Conservation (phyloP, 2,329 filamentous ascomycete species). For the Pseudodiploospora longispora region DNA sequence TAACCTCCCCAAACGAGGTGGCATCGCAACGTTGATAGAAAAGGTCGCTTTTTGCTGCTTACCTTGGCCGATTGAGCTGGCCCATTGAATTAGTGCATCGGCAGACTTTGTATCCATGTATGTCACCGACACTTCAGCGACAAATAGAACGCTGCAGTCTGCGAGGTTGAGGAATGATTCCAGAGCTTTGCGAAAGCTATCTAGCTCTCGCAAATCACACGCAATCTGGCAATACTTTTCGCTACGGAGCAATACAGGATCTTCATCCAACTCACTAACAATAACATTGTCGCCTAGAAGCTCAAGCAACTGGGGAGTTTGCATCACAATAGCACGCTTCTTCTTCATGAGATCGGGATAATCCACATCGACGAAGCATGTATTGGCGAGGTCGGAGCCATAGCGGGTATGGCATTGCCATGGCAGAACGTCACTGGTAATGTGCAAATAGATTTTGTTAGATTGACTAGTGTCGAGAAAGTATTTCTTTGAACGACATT, state of each 20-base stretch:
- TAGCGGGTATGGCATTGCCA: slow-evolving; percentile 73
- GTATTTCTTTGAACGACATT: background rate
- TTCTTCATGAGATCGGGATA: slow-evolving; percentile 71
- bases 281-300: slow-evolving; percentile 23
- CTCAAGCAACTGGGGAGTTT: slow-evolving; percentile 47
- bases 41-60: slow-evolving; percentile 14
- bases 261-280: slow-evolving; percentile 30
- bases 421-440: slow-evolving; percentile 70
- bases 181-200: slow-evolving; percentile 51
- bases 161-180: slow-evolving; percentile 48
- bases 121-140: slow-evolving; percentile 84
- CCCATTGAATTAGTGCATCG: slow-evolving; percentile 71
- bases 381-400: slow-evolving; percentile 45
- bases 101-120: slow-evolving; percentile 74
- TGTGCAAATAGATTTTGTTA: background rate
- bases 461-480: background rate
- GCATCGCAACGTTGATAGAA: no score
- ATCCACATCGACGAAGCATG: slow-evolving; percentile 76
- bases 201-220: slow-evolving; percentile 67
- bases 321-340: slow-evolving; percentile 61
- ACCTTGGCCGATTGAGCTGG: slow-evolving; percentile 62
- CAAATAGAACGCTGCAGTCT: slow-evolving; percentile 61
- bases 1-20: no score
- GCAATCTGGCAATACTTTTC: slow-evolving; percentile 70
- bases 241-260: slow-evolving; percentile 52